Conservation (phyloP, 768 basidiomycete genomes). For the Mrakia frigida region DNA sequence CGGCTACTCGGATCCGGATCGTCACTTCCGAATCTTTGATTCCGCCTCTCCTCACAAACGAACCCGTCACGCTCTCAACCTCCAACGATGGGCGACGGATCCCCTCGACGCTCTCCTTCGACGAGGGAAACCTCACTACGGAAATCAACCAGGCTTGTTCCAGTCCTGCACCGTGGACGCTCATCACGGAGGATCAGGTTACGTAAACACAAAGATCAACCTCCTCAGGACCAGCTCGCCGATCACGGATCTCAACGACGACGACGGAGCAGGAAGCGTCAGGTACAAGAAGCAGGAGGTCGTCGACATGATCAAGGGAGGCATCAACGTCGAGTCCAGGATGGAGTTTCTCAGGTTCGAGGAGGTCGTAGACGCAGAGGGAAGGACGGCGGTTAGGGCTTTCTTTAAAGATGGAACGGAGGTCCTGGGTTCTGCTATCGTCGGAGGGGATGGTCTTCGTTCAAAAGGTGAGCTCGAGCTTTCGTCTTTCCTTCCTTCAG, state of each 20-base stretch:
- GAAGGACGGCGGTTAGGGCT: constrained; percentile 20
- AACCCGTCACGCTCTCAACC: constrained; percentile 23
- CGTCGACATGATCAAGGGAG: not conserved
- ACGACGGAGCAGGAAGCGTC: not conserved
- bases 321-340: constrained; percentile 12
- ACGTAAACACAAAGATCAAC: not conserved
- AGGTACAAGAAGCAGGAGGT: constrained; percentile 9
- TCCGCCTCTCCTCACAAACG: not conserved
- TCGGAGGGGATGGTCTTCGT: constrained; percentile 26
- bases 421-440: constrained; percentile 22
- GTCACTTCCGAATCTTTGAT: constrained; percentile 27
- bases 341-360: constrained; percentile 22
- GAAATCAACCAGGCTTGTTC: not conserved
- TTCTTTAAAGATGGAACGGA: constrained; percentile 17
- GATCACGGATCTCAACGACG: constrained; percentile 41
- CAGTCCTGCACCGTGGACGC: constrained; percentile 17
- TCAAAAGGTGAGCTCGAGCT: constrained; percentile 15
- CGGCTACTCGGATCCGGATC: not conserved
- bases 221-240: constrained; percentile 32
- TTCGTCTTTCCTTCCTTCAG: not conserved
- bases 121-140: not conserved
- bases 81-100: constrained; percentile 13
- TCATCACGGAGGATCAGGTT: constrained; percentile 17
- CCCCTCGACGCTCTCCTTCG: constrained; percentile 8
- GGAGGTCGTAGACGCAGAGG: constrained; percentile 9